A percentile compares a stretch with the other conserved stretches of the same genome.
These are phyloP conservation scores for Termitomyces sp. DNA, from an alignment of 768 basidiomycete species.

Conservation along the genomic window DNA sequence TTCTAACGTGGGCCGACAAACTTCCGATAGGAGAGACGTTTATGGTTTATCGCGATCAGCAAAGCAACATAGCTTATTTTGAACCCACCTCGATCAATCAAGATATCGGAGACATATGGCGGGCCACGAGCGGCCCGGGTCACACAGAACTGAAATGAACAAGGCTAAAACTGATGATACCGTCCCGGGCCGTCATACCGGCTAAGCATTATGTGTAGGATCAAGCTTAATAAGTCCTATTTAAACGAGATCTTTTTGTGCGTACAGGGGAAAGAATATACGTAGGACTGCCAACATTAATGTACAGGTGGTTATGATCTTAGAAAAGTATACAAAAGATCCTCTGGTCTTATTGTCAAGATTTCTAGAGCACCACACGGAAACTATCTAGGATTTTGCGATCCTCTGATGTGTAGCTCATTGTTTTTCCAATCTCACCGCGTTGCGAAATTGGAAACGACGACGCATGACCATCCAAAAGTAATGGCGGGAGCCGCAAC, in stretches of 20 bases:
- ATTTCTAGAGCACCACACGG: constrained; percentile 42
- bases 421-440: constrained; percentile 11
- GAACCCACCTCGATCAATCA: constrained; percentile 21
- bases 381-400: constrained; percentile 52
- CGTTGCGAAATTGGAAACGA: constrained; percentile 22
- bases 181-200: not conserved
- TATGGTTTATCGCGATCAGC: constrained; percentile 8
- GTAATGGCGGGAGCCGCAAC: constrained; percentile 15
- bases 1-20: not conserved
- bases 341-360: not conserved
- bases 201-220: too few species aligned
- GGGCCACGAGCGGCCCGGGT: not conserved
- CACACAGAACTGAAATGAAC: not conserved
- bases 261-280: not conserved
- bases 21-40: not conserved
- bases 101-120: not conserved
- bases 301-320: not conserved
- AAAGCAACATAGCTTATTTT: constrained; percentile 27
- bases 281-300: not conserved
- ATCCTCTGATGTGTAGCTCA: constrained; percentile 44
- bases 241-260: too few species aligned
- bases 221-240: too few species aligned
- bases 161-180: too few species aligned
- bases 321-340: not conserved
- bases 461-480: constrained; percentile 2